Evolutionary conservation across 306 rosid species (phyloP), one percentile per base, ranked within the genome.

Genomic region (Ormosia semicastrata): DNA sequence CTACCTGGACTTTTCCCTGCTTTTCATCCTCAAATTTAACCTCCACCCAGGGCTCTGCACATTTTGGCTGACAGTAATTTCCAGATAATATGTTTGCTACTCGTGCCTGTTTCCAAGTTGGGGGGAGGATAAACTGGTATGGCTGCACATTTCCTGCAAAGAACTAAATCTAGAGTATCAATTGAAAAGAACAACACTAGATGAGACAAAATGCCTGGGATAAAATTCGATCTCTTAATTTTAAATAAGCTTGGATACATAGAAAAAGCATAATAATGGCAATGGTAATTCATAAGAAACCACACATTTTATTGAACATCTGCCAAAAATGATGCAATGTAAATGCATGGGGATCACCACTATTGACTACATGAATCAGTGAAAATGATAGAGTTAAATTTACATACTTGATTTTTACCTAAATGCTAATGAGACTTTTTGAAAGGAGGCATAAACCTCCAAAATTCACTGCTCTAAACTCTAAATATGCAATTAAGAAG

Each of bases 31-130:
- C 99, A 78, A 95, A 95, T 78, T 93, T 93, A 17, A 95, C 99
- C 88, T 93, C 99, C 11, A 95, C 93, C 99, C 98, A 95, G 1
- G 99, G 99, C 90, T 95, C 99, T 54, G 98, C 99, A 83, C 99
- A 95, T 81, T 93, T 95, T 34, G 99, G 99, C 81, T 95, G 98
- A 79, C 99, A 95, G 87, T 95, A 95, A 83, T 95, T 95, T 58
- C 99, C 99, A n/a, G 98, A 95, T 80, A 95, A 78, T 71, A 95
- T 95, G 91, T 95, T 95, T 13, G 99, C 98, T 18, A 95, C 86
- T 0, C 98, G 94, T 5, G 82, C 63, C 77, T 93, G 97, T 87
- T 95, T 95, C 98, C 99, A 95, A 15, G 97, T 90, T 30, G 97
- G 97, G 15, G 99, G 99, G 29, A 95, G 80, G 67, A 95, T 49